These are phyloP conservation scores for Sphagnum contortum DNA, from an alignment of 225 moss, liverwort and hornwort genomes.

Conservation along the genomic window DNA sequence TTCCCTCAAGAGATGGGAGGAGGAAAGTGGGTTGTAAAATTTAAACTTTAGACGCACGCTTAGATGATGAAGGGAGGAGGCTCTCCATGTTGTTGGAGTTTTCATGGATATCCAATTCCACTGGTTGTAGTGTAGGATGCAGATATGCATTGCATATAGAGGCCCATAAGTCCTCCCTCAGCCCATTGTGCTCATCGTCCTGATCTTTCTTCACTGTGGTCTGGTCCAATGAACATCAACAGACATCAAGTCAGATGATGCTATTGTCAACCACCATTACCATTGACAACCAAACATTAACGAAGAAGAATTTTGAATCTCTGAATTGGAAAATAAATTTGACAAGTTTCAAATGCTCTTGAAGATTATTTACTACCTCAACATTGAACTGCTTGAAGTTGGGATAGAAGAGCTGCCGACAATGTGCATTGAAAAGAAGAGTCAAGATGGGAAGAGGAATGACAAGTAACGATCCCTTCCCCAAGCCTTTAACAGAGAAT, in stretches of 20 bases:
- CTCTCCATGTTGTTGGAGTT: constrained; percentile 25
- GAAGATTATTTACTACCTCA: constrained; percentile 36
- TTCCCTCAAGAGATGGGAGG: too few relatives aligned
- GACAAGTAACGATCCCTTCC: constrained; percentile 40
- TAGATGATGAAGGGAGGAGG: constrained; percentile 45
- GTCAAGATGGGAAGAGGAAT: constrained; percentile 62
- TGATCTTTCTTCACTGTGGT: constrained; percentile 48
- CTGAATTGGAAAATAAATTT: too few relatives aligned
- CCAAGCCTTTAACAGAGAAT: constrained; percentile 63
- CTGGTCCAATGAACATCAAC: constrained; percentile 13
- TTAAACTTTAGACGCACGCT: neutral
- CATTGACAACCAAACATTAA: too few relatives aligned
- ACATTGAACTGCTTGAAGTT: constrained; percentile 55
- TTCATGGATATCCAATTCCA: constrained; percentile 20
- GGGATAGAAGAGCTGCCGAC: constrained; percentile 60
- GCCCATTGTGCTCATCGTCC: constrained; percentile 25
- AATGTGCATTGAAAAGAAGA: constrained; percentile 59
- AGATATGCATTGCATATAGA: constrained; percentile 42
- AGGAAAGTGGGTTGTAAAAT: too few relatives aligned
- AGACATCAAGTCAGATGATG: too few relatives aligned
- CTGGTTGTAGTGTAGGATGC: constrained; percentile 42
- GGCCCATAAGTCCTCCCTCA: constrained; percentile 28
- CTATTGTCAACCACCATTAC: too few relatives aligned
- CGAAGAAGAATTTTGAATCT: too few relatives aligned
- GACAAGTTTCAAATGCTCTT: too few relatives aligned